Evolutionary conservation across 129 eudicot species (phyloP), one percentile per base, ranked within the genome.

Genomic region (Scalesia atractyloides): DNA sequence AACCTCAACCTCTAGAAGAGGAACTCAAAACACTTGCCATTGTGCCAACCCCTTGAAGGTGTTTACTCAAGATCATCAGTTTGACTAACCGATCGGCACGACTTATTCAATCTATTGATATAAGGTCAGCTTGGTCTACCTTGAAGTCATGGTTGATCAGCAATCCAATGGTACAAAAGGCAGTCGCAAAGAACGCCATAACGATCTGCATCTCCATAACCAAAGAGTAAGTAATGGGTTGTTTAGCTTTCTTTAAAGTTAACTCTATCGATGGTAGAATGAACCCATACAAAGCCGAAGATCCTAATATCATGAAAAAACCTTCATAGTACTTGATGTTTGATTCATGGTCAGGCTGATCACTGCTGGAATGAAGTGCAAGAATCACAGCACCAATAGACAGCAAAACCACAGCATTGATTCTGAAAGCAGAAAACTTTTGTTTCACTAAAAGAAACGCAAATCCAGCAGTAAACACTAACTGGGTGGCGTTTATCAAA

Each of bases 161-260:
- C 89, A 87, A 82, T 41, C 93, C 89, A 19, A 84, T 46, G 22
- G 82, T 77, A 36, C 89, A 87, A 20, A 87, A 34, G 11, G 50
- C 70, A 5, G 89, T 87, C 0, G 93, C 93, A 57, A 75, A 82
- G 74, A 84, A 70, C 20, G 82, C 68, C 16, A 84, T 75, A 51
- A 87, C 83, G 5, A 84, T 24, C 81, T 87, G 92, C 75, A 84
- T 78, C 81, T 87, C 92, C 86, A 84, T 72, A 14, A 87, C 86
- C 66, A 87, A 69, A 18, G 81, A 34, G 75, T 81, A 86, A 20
- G 73, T 72, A 51, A 86, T 56, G 15, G 75, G 43, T 37, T 79
- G 81, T 24, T 83, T 86, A 13, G 79, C 75, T 74, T 73, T 82
- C 76, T 73, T 86, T 73, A 48, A 80, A 57, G 78, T 74, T 57